phyloP scores from a whole-genome alignment of 2,329 filamentous ascomycete genomes.

The Sclerotinia sclerotiorum region DNA sequence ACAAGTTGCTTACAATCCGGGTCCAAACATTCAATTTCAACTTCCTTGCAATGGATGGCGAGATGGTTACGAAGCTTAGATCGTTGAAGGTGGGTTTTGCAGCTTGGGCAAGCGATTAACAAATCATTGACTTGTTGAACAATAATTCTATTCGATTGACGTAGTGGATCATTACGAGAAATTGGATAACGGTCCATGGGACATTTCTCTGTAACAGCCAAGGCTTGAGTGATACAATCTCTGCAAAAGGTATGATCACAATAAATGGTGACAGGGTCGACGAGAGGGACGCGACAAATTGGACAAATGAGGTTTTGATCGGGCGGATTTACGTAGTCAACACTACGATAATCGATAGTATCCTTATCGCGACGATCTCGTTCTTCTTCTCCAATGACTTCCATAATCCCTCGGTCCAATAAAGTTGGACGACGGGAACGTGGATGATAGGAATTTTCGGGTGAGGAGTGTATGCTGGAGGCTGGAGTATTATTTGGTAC shows the following conservation, averaged over 20 bases:
- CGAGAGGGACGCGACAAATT: conserved; percentile 58
- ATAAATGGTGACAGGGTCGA: conserved; percentile 59
- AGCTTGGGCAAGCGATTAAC: conserved; percentile 60
- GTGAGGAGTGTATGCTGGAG: conserved; percentile 16
- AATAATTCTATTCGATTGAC: conserved; percentile 47
- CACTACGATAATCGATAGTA: conserved; percentile 39
- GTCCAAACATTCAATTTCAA: conserved; percentile 54
- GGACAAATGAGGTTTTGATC: conserved; percentile 45
- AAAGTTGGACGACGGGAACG: conserved; percentile 14
- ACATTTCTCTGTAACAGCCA: conserved; percentile 49
- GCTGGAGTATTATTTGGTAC: conserved; percentile 19
- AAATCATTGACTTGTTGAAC: conserved; percentile 61
- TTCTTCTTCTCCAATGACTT: conserved; percentile 20
- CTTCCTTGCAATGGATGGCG: conserved; percentile 56
- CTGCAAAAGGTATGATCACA: conserved; percentile 68
- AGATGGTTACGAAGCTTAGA: conserved; percentile 58
- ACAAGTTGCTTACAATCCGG: conserved; percentile 51
- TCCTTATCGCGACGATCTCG: conserved; percentile 5
- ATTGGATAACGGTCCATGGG: conserved; percentile 57
- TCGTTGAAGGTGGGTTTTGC: conserved; percentile 51
- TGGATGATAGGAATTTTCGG: conserved; percentile 9
- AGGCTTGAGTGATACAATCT: conserved; percentile 51
- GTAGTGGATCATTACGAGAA: conserved; percentile 40
- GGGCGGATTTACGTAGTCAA: conserved; percentile 41
- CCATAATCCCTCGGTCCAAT: conserved; percentile 14